Percentiles rank a stretch among this genome's conserved stretches.
phyloP scores from a whole-genome alignment of 2,329 filamentous ascomycete genomes.

The Trichoderma simmonsii region DNA sequence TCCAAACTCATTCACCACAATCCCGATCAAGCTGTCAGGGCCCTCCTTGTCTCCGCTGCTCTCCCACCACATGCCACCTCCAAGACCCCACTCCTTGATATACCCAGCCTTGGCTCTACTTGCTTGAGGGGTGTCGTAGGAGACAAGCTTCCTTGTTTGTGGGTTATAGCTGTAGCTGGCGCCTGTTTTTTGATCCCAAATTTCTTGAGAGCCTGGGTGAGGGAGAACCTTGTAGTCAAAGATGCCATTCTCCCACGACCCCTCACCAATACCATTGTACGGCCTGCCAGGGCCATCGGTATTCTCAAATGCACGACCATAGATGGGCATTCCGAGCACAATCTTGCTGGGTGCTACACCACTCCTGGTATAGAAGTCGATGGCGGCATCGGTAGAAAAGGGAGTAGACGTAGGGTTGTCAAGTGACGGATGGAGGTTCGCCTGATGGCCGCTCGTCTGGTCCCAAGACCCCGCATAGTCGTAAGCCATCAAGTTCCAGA shows the following conservation, averaged over 20 bases:
- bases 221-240: slow-evolving; percentile 89
- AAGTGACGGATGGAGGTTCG: slow-evolving; percentile 67
- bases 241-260: slow-evolving; percentile 80
- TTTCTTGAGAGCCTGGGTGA: slow-evolving; percentile 60
- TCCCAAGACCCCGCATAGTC: slow-evolving; percentile 88
- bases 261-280: slow-evolving; percentile 71
- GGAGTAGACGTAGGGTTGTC: slow-evolving; percentile 65
- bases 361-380: slow-evolving; percentile 65
- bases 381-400: slow-evolving; percentile 69
- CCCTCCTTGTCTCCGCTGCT: slow-evolving; percentile 71
- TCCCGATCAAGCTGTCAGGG: slow-evolving; percentile 64
- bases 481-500: slow-evolving; percentile 85
- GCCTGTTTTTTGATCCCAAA: slow-evolving; percentile 58
- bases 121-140: slow-evolving; percentile 71
- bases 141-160: slow-evolving; percentile 63
- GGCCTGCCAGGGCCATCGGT: slow-evolving; percentile 70
- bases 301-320: slow-evolving; percentile 78
- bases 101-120: slow-evolving; percentile 68
- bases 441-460: slow-evolving; percentile 66
- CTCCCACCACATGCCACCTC: slow-evolving; percentile 98
- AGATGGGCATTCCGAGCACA: slow-evolving; percentile 87
- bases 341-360: slow-evolving; percentile 70
- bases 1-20: slow-evolving; percentile 58
- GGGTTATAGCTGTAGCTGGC: slow-evolving; percentile 78
- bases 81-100: slow-evolving; percentile 64